Conservation (phyloP, 352 stramenopile genomes). For the Phytophthora sp. region DNA sequence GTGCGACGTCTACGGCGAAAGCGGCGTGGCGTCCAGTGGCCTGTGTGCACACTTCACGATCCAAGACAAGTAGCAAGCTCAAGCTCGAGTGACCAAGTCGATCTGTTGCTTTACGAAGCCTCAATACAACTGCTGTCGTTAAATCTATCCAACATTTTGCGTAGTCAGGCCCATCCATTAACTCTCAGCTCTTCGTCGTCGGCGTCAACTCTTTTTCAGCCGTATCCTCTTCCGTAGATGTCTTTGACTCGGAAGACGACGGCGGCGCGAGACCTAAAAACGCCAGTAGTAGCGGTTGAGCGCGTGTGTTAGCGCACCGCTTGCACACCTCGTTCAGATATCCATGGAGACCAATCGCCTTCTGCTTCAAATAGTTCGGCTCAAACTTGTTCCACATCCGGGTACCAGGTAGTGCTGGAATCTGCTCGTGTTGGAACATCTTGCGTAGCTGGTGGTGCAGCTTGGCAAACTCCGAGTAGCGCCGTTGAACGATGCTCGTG, state of each 20-base stretch:
- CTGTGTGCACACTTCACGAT: constrained; percentile 61
- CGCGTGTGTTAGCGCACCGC: constrained; percentile 72
- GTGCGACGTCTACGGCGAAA: constrained; percentile 65
- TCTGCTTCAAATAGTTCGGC: constrained; percentile 80
- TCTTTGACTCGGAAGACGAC: constrained; percentile 11
- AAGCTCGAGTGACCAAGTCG: constrained; percentile 6
- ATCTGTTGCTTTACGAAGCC: constrained; percentile 10
- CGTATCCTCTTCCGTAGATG: constrained; percentile 12
- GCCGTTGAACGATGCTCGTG: constrained; percentile 75
- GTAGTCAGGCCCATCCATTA: not conserved
- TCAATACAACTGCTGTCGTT: constrained; percentile 21
- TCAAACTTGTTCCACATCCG: constrained; percentile 90
- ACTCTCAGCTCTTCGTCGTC: not conserved
- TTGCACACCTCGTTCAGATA: constrained; percentile 82
- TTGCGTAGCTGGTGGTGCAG: constrained; percentile 79
- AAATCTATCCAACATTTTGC: constrained; percentile 21
- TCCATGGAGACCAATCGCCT: constrained; percentile 69
- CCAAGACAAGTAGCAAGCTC: constrained; percentile 27
- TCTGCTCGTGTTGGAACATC: constrained; percentile 80
- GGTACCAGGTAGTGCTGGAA: constrained; percentile 70
- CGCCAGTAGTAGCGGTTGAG: constrained; percentile 63
- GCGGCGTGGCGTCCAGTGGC: constrained; percentile 28
- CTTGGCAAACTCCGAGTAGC: constrained; percentile 81
- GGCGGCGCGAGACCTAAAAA: constrained; percentile 61
- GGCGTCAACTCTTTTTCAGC: constrained; percentile 10